These are phyloP conservation scores for Sindora glabra DNA, from an alignment of 306 rosid species.

Conservation along the genomic window DNA sequence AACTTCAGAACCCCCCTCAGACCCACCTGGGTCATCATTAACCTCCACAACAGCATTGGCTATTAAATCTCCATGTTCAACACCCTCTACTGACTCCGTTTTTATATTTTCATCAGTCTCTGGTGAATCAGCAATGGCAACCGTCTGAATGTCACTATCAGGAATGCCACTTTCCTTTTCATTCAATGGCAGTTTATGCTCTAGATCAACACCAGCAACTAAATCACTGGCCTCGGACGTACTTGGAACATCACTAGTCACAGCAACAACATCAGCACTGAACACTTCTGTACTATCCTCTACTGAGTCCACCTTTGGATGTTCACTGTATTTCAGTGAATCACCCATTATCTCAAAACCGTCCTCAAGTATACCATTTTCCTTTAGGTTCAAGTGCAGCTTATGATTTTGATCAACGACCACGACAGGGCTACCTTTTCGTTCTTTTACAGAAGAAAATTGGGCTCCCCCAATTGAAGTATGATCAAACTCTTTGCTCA, in stretches of 20 bases:
- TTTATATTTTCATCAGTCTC: not conserved
- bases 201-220: conserved; percentile 26
- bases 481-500: conserved; percentile 12
- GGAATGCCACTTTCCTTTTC: conserved; percentile 13
- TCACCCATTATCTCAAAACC: too few relatives aligned
- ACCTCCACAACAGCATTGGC: conserved; percentile 13
- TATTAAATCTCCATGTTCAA: not conserved
- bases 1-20: conserved; percentile 13
- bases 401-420: not conserved
- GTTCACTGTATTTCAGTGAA: too few relatives aligned
- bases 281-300: too few relatives aligned
- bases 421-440: not conserved
- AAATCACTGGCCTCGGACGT: conserved; percentile 9
- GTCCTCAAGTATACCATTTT: too few relatives aligned
- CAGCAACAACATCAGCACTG: too few relatives aligned
- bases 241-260: not conserved
- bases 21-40: conserved; percentile 1
- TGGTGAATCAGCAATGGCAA: conserved; percentile 11
- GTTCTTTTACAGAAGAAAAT: conserved; percentile 2
- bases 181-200: not conserved
- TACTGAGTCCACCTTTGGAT: too few relatives aligned
- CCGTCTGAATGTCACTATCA: conserved; percentile 1
- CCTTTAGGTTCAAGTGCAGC: too few relatives aligned
- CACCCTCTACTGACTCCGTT: conserved; percentile 24
- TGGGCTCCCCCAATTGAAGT: conserved; percentile 15